Evolutionary conservation across 192 early-diverging fungal genomes (phyloP).

Genomic region (Diversispora epigaea): DNA sequence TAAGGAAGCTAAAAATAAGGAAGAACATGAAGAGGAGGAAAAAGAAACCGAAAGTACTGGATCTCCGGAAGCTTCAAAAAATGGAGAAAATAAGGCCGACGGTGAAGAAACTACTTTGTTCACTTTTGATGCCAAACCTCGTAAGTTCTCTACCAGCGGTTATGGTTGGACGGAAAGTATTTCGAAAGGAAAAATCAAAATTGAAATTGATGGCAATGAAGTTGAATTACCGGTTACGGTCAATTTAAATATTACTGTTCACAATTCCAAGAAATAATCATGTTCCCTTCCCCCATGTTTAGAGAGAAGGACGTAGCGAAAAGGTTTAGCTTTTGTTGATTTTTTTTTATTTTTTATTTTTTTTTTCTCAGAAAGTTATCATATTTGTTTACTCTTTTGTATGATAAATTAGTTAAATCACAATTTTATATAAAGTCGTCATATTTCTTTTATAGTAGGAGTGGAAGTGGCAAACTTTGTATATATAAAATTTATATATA

Average conservation of each 20-base stretch:
- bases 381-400: neutral
- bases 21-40: constrained; percentile 16
- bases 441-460: no score
- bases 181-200: constrained; percentile 24
- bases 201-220: constrained; percentile 27
- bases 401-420: no score
- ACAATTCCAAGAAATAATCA: constrained; percentile 22
- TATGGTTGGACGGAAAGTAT: constrained; percentile 22
- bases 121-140: constrained; percentile 23
- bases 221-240: constrained; percentile 31
- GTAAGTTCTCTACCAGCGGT: neutral
- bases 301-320: neutral
- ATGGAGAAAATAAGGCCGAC: neutral
- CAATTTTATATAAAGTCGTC: no score
- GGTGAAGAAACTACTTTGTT: constrained; percentile 5
- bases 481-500: no score
- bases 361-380: neutral
- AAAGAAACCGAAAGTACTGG: neutral
- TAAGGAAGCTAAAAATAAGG: neutral
- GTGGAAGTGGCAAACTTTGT: no score
- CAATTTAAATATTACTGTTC: constrained; percentile 30
- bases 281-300: neutral
- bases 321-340: neutral
- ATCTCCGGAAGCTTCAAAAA: neutral
- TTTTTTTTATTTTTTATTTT: constrained; percentile 4